Conservation (phyloP, 2,329 filamentous ascomycete species). For the Fusarium equiseti region DNA sequence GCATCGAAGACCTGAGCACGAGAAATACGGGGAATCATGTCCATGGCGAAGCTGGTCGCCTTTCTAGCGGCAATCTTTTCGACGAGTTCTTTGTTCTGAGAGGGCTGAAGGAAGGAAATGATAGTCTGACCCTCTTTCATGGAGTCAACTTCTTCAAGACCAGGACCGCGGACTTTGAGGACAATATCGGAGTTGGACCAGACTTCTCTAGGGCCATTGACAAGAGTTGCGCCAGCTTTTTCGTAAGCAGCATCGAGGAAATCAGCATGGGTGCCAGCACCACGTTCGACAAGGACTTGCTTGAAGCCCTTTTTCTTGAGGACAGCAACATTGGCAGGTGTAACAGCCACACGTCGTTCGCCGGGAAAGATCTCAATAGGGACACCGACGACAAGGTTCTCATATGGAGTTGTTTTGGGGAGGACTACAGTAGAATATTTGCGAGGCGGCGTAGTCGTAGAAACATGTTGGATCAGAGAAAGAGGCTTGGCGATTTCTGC, state of each 20-base stretch:
- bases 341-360: constrained; percentile 86
- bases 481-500: constrained; percentile 50
- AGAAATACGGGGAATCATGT: constrained; percentile 91
- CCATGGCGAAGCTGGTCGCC: constrained; percentile 88
- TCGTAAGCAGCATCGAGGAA: constrained; percentile 83
- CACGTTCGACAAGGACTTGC: constrained; percentile 81
- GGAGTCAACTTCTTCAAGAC: constrained; percentile 74
- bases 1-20: constrained; percentile 90
- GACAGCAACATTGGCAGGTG: constrained; percentile 83
- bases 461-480: constrained; percentile 56
- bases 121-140: constrained; percentile 78
- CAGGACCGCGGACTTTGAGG: constrained; percentile 85
- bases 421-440: constrained; percentile 56
- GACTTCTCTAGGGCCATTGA: constrained; percentile 73
- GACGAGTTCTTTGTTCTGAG: constrained; percentile 81
- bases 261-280: constrained; percentile 81
- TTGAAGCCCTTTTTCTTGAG: constrained; percentile 88
- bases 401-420: constrained; percentile 71
- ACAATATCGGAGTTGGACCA: constrained; percentile 83
- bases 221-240: constrained; percentile 81
- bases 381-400: constrained; percentile 79
- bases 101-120: constrained; percentile 86
- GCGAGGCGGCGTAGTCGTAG: constrained; percentile 45
- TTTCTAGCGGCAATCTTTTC: constrained; percentile 77
- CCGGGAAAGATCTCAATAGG: constrained; percentile 82